phyloP scores from a whole-genome alignment of 1,139 yeast species.

The Meyerozyma sp. region DNA sequence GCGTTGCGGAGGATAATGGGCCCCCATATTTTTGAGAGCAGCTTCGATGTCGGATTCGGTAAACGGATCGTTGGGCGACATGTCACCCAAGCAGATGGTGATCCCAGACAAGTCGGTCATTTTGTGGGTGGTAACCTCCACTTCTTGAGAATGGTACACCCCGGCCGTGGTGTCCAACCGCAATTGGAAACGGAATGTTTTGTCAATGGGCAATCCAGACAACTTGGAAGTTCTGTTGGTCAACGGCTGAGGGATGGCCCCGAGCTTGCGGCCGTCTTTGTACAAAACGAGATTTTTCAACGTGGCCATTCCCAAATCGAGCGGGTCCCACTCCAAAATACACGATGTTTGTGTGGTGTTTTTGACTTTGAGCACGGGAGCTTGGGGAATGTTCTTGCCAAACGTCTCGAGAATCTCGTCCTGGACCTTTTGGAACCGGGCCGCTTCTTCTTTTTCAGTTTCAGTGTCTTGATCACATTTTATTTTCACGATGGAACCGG shows the following conservation, averaged over 20 bases:
- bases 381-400: conserved; percentile 67
- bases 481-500: conserved; percentile 91
- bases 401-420: conserved; percentile 66
- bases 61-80: conserved; percentile 57
- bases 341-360: conserved; percentile 93
- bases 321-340: conserved; percentile 89
- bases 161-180: conserved; percentile 90
- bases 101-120: conserved; percentile 96
- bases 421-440: conserved; percentile 61
- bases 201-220: conserved; percentile 87
- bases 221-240: conserved; percentile 79
- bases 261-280: conserved; percentile 76
- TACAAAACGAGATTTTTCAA: conserved; percentile 72
- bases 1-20: conserved; percentile 64
- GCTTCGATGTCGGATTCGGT: conserved; percentile 56
- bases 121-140: conserved; percentile 80
- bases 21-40: conserved; percentile 71
- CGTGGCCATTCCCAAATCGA: conserved; percentile 78
- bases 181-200: conserved; percentile 73
- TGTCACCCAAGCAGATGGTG: conserved; percentile 83
- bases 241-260: conserved; percentile 80
- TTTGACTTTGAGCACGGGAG: conserved; percentile 65
- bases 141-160: conserved; percentile 57
- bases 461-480: conserved; percentile 76
- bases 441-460: conserved; percentile 58